Percentiles rank a stretch among this genome's conserved stretches.
phyloP scores from a whole-genome alignment of 192 early-diverging fungal species.

The Allomyces arbusculus region DNA sequence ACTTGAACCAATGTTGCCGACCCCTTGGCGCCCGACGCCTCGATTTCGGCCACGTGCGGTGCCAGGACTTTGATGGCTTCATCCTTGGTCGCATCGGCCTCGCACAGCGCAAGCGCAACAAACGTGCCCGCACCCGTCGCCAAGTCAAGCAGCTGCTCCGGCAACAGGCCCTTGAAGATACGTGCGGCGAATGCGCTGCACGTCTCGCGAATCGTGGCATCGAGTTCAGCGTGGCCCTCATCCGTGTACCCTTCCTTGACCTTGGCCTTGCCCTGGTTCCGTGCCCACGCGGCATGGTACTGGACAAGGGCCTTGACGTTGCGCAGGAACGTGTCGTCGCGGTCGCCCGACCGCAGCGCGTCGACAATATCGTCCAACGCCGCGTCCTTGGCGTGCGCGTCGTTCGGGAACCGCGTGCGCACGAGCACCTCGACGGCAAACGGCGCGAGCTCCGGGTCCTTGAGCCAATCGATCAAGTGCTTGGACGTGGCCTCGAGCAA shows the following conservation, averaged over 20 bases:
- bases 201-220: background rate
- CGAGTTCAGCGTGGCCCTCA: background rate
- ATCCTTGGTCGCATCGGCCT: background rate
- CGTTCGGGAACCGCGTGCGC: slow-evolving; percentile 6
- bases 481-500: slow-evolving; percentile 36
- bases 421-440: slow-evolving; percentile 46
- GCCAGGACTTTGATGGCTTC: background rate
- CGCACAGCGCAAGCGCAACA: background rate
- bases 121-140: background rate
- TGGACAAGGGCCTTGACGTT: slow-evolving; percentile 4
- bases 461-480: slow-evolving; percentile 10
- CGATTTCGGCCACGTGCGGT: background rate
- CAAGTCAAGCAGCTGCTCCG: background rate
- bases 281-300: background rate
- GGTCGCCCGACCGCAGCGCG: background rate
- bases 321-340: background rate
- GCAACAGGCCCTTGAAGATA: background rate
- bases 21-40: background rate
- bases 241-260: background rate
- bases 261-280: background rate
- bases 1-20: background rate
- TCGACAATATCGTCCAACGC: background rate
- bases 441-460: slow-evolving; percentile 36
- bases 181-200: background rate
- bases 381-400: slow-evolving; percentile 8